Conservation (phyloP, 1,284 basidiomycete genomes). For the Ceratobasidium sp. region DNA sequence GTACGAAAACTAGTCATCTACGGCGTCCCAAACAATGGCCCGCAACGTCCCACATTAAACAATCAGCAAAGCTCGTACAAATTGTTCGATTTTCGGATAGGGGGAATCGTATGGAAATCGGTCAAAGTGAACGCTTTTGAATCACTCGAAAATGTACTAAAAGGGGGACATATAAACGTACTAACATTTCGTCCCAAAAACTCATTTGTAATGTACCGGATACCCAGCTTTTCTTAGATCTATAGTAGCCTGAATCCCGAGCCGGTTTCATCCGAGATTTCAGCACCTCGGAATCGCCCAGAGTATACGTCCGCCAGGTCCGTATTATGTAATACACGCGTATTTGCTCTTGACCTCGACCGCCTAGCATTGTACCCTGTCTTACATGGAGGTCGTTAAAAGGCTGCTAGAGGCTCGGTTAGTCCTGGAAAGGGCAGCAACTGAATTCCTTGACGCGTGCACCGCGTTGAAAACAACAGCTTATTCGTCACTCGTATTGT, state of each 20-base stretch:
- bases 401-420: too few relatives aligned
- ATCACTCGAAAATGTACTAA: background rate
- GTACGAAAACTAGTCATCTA: background rate
- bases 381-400: too few relatives aligned
- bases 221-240: background rate
- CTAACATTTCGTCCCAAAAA: slow-evolving; percentile 18
- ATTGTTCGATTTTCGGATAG: slow-evolving; percentile 3
- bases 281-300: background rate
- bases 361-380: too few relatives aligned
- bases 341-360: too few relatives aligned
- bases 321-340: too few relatives aligned
- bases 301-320: too few relatives aligned
- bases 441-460: too few relatives aligned
- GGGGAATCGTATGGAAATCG: slow-evolving; percentile 1
- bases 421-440: too few relatives aligned
- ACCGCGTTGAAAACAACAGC: too few relatives aligned
- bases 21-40: background rate
- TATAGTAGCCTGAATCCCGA: background rate
- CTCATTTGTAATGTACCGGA: background rate
- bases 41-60: background rate
- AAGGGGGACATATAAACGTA: slow-evolving; percentile 2
- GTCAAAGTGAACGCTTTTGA: background rate
- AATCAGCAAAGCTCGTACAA: background rate
- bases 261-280: slow-evolving; percentile 6
- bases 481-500: too few relatives aligned